phyloP scores from a whole-genome alignment of 2,329 filamentous ascomycete genomes.

The Scleromitrula shiraiana region DNA sequence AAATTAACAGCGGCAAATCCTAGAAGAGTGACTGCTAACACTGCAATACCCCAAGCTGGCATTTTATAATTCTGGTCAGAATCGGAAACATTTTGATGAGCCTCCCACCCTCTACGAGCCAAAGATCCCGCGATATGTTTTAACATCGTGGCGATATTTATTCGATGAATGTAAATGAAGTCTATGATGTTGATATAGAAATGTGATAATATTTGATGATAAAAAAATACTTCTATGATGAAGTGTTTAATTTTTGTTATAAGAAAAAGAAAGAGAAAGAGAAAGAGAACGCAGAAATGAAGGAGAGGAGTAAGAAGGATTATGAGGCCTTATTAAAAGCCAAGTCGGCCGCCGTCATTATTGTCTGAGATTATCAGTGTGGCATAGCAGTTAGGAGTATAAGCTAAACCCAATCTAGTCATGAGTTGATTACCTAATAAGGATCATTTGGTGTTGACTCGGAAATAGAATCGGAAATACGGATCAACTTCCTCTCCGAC shows the following conservation, averaged over 20 bases:
- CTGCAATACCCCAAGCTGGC: slow-evolving; percentile 19
- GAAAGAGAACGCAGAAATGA: not conserved
- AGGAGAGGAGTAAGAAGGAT: too few species aligned
- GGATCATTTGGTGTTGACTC: too few species aligned
- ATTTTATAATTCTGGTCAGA: slow-evolving; percentile 8
- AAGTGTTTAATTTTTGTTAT: too few species aligned
- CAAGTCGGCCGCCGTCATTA: too few species aligned
- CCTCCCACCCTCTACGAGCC: not conserved
- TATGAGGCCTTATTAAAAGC: too few species aligned
- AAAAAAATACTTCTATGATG: too few species aligned
- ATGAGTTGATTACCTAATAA: too few species aligned
- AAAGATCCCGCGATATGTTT: too few species aligned
- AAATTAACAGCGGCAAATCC: slow-evolving; percentile 10
- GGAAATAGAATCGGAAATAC: too few species aligned
- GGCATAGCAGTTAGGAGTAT: not conserved
- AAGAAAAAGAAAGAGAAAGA: not conserved
- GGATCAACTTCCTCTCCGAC: too few species aligned
- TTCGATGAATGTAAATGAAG: not conserved
- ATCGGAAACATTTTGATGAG: not conserved
- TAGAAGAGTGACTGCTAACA: slow-evolving; percentile 13
- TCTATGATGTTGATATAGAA: not conserved
- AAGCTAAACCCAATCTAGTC: too few species aligned
- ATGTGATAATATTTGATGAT: not conserved
- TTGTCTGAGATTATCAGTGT: not conserved
- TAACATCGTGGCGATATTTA: not conserved